Evolutionary conservation across 2,329 filamentous ascomycete genomes (phyloP).

Genomic region (Aspergillus sp.): DNA sequence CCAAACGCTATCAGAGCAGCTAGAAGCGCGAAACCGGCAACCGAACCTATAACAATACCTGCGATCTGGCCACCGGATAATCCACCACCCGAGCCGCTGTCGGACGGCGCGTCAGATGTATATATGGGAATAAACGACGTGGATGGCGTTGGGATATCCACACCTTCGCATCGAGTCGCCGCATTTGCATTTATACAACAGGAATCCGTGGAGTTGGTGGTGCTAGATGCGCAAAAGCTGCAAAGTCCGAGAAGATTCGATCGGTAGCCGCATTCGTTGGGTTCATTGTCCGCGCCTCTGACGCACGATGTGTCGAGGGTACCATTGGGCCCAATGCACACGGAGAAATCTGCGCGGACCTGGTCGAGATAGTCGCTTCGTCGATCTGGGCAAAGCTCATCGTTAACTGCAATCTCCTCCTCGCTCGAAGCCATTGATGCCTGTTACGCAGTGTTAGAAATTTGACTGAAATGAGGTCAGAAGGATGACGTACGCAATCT

Average conservation of each 20-base stretch:
- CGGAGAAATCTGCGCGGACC: conserved; percentile 88
- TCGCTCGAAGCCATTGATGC: conserved; percentile 86
- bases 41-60: conserved; percentile 79
- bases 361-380: conserved; percentile 67
- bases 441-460: conserved; percentile 42
- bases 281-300: conserved; percentile 74
- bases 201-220: conserved; percentile 88
- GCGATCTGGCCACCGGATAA: conserved; percentile 87
- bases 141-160: conserved; percentile 72
- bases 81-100: conserved; percentile 40
- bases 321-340: conserved; percentile 79
- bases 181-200: conserved; percentile 85
- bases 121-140: conserved; percentile 59
- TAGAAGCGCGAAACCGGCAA: conserved; percentile 71
- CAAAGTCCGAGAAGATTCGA: conserved; percentile 74
- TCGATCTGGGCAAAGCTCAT: conserved; percentile 68
- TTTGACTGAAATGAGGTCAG: neutral
- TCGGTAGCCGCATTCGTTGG: conserved; percentile 80
- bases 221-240: conserved; percentile 79
- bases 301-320: conserved; percentile 77
- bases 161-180: conserved; percentile 69
- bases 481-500: conserved; percentile 66
- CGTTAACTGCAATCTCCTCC: conserved; percentile 75
- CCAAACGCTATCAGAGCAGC: conserved; percentile 60
- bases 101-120: conserved; percentile 57